Conservation (phyloP, 257 asterid genomes). For the Henckelia pumila region DNA sequence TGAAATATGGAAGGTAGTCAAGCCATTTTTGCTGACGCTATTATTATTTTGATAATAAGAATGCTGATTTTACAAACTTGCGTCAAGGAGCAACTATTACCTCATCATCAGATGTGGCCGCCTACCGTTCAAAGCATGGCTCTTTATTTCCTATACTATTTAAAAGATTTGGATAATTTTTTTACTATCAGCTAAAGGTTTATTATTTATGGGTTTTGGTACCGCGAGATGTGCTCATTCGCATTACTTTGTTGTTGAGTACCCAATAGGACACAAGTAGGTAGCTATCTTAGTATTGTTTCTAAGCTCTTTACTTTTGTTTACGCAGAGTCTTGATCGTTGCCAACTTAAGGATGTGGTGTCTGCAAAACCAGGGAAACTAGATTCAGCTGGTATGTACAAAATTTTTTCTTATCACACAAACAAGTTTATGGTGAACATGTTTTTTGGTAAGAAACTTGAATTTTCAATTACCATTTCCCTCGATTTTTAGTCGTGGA, state of each 20-base stretch:
- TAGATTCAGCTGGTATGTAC: constrained; percentile 70
- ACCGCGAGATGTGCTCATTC: no score
- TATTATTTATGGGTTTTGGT: background rate
- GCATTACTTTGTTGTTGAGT: no score
- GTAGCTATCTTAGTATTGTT: background rate
- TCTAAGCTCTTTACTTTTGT: constrained; percentile 3
- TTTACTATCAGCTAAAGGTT: background rate
- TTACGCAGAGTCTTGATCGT: constrained; percentile 73
- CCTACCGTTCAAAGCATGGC: background rate
- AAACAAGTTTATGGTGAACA: background rate
- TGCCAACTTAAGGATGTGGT: constrained; percentile 98
- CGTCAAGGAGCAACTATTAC: background rate
- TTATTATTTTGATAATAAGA: constrained; percentile 1
- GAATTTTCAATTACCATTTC: background rate
- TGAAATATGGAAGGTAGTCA: constrained; percentile 84
- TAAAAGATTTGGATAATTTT: background rate
- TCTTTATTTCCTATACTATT: background rate
- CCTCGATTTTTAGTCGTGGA: constrained; percentile 48
- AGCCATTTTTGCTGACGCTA: background rate
- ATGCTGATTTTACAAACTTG: background rate
- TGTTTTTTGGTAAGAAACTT: background rate
- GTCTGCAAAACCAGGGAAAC: constrained; percentile 73
- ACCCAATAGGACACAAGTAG: background rate
- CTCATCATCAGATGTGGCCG: background rate
- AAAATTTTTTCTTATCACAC: background rate